Evolutionary conservation across 768 basidiomycete species (phyloP).

Genomic region (Suillus sp.): DNA sequence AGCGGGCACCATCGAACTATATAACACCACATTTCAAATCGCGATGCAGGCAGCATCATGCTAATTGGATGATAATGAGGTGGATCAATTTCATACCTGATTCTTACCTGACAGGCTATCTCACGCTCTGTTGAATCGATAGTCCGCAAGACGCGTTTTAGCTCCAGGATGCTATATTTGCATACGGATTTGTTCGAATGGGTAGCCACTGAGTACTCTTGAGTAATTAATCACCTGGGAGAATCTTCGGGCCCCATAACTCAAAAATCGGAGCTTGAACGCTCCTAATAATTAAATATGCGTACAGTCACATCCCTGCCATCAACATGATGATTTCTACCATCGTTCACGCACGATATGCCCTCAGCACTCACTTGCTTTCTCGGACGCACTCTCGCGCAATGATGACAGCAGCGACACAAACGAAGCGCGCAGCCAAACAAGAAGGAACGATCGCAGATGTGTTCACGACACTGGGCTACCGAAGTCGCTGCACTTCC

Average conservation of each 20-base stretch:
- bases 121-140: too few species aligned
- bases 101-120: too few species aligned
- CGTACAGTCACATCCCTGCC: background rate
- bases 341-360: background rate
- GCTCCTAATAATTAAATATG: background rate
- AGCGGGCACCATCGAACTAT: too few species aligned
- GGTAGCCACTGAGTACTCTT: background rate
- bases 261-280: background rate
- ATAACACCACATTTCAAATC: too few species aligned
- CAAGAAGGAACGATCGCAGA: constrained; percentile 44
- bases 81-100: too few species aligned
- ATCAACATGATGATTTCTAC: background rate
- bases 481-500: constrained; percentile 47
- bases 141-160: too few species aligned
- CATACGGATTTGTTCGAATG: too few species aligned
- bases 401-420: background rate
- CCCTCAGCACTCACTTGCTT: background rate
- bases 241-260: background rate
- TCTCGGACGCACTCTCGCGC: background rate
- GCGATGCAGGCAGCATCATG: too few species aligned
- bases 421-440: constrained; percentile 17
- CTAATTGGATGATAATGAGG: too few species aligned
- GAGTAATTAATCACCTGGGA: background rate
- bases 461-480: constrained; percentile 47
- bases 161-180: too few species aligned